These are phyloP conservation scores for Aureobasidium sp. DNA, from an alignment of 2,329 filamentous ascomycete species.

Conservation along the genomic window DNA sequence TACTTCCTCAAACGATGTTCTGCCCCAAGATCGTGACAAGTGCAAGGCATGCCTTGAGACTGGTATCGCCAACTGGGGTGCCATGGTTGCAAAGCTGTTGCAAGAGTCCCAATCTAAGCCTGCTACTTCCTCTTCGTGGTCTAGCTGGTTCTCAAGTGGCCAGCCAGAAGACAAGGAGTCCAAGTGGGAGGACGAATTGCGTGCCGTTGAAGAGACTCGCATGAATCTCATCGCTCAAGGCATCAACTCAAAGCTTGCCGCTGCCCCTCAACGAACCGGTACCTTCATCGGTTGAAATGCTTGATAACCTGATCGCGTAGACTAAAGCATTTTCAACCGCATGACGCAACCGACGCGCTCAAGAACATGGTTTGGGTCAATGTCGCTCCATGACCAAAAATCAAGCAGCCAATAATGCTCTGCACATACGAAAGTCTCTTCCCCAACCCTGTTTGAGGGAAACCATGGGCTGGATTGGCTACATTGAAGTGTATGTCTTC, in stretches of 20 bases:
- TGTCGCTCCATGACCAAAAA: too few species aligned
- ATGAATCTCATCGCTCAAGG: slow-evolving; percentile 18
- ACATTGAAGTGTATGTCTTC: too few species aligned
- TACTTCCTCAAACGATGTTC: neutral
- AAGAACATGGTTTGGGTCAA: too few species aligned
- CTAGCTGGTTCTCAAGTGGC: slow-evolving; percentile 13
- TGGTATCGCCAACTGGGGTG: slow-evolving; percentile 72
- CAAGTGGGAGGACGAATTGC: slow-evolving; percentile 9
- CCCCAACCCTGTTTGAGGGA: too few species aligned
- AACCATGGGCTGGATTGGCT: too few species aligned
- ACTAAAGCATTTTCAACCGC: neutral
- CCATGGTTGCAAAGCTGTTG: slow-evolving; percentile 61
- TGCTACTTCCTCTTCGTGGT: slow-evolving; percentile 13
- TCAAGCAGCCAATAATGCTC: too few species aligned
- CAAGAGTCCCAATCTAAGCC: slow-evolving; percentile 34
- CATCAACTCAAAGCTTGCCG: slow-evolving; percentile 15
- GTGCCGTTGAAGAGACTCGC: slow-evolving; percentile 16
- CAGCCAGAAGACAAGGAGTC: slow-evolving; percentile 14
- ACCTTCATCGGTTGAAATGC: slow-evolving; percentile 1
- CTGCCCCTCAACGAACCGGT: neutral
- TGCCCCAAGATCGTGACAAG: slow-evolving; percentile 41
- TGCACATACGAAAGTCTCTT: too few species aligned
- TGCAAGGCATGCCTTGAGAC: slow-evolving; percentile 71
- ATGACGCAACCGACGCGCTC: too few species aligned
- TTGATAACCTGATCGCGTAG: neutral